phyloP scores from a whole-genome alignment of 2,329 filamentous ascomycete species.

The Exserohilum turcica region DNA sequence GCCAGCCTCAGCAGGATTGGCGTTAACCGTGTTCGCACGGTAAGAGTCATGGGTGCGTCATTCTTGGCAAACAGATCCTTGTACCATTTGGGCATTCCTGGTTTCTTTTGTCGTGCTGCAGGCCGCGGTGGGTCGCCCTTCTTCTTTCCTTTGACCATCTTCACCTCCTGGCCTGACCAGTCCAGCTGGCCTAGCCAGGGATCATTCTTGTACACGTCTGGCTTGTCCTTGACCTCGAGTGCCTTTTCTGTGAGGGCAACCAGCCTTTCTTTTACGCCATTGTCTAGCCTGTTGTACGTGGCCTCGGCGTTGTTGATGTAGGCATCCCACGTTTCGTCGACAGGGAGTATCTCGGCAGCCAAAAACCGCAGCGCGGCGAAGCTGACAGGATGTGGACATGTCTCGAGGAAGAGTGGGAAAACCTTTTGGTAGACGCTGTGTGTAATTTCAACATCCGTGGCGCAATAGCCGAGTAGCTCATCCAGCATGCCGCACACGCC shows the following conservation, averaged over 20 bases:
- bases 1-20: conserved; percentile 80
- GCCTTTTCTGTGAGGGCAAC: conserved; percentile 76
- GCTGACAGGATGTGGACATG: conserved; percentile 95
- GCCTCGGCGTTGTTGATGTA: conserved; percentile 85
- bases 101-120: conserved; percentile 84
- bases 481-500: conserved; percentile 75
- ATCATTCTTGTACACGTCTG: conserved; percentile 74
- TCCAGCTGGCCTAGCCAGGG: conserved; percentile 93
- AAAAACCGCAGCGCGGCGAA: conserved; percentile 92
- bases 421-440: conserved; percentile 94
- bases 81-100: conserved; percentile 95
- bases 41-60: conserved; percentile 72
- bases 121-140: conserved; percentile 80
- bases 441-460: conserved; percentile 89
- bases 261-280: conserved; percentile 78
- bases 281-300: conserved; percentile 77
- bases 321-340: conserved; percentile 83
- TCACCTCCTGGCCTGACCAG: conserved; percentile 92
- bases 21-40: conserved; percentile 85
- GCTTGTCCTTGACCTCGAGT: conserved; percentile 70
- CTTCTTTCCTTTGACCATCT: conserved; percentile 88
- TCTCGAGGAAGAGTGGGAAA: conserved; percentile 84
- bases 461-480: conserved; percentile 89
- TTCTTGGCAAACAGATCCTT: conserved; percentile 81
- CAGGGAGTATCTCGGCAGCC: conserved; percentile 89